phyloP scores from a whole-genome alignment of 2,329 filamentous ascomycete species.

The Alternaria sp. region DNA sequence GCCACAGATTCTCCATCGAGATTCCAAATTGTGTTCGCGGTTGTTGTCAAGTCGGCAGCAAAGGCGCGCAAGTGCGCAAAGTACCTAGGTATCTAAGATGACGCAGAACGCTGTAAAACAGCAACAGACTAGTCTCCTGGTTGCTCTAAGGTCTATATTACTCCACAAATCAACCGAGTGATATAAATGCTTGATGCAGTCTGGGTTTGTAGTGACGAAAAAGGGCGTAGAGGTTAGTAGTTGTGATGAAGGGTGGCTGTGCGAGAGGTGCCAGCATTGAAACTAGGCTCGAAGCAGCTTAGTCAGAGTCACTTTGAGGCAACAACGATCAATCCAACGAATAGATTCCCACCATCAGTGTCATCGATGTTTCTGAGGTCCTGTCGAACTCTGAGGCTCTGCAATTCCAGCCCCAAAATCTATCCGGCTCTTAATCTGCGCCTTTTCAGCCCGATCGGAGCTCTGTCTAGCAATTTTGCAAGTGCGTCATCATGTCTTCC shows the following conservation, averaged over 20 bases:
- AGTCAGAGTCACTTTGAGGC: background rate
- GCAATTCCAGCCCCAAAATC: background rate
- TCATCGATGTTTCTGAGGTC: constrained; percentile 18
- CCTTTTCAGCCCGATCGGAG: background rate
- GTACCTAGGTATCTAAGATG: background rate
- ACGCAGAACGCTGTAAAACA: background rate
- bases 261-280: constrained; percentile 1
- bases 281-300: constrained; percentile 16
- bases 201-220: background rate
- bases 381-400: background rate
- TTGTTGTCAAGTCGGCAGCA: background rate
- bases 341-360: background rate
- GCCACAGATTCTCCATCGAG: constrained; percentile 75
- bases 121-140: background rate
- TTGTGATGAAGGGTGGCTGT: constrained; percentile 3
- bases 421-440: background rate
- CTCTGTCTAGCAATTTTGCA: constrained; percentile 7
- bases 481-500: constrained; percentile 13
- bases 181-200: background rate
- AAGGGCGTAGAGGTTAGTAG: background rate
- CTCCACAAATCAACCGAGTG: background rate
- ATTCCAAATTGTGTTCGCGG: background rate
- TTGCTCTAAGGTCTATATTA: background rate
- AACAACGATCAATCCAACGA: constrained; percentile 6
- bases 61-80: background rate